A percentile compares a stretch with the other conserved stretches of the same genome.
These are phyloP conservation scores for Yamadazyma sp. DNA, from an alignment of 1,139 yeast genomes.

Conservation along the genomic window DNA sequence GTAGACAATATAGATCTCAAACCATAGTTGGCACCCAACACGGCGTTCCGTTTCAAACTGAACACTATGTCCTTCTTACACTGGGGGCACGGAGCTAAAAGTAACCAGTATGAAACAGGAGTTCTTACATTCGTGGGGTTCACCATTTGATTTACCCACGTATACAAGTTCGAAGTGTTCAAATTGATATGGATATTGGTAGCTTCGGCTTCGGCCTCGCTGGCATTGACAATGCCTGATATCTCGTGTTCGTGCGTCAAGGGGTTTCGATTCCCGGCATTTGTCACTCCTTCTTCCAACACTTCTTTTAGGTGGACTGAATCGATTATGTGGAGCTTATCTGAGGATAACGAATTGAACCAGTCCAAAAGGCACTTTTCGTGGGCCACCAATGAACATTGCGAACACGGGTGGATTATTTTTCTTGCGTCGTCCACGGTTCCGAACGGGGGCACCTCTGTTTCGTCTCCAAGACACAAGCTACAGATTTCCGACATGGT, in stretches of 20 bases:
- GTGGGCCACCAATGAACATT: constrained; percentile 41
- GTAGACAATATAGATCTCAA: constrained; percentile 22
- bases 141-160: constrained; percentile 20
- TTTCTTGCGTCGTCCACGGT: constrained; percentile 37
- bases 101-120: constrained; percentile 10
- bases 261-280: neutral
- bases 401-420: constrained; percentile 40
- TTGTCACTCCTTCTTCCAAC: constrained; percentile 1
- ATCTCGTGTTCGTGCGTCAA: constrained; percentile 16
- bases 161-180: constrained; percentile 10
- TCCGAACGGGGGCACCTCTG: constrained; percentile 47
- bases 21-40: constrained; percentile 25
- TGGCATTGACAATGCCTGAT: constrained; percentile 1
- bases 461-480: constrained; percentile 42
- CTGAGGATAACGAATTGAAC: constrained; percentile 39
- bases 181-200: constrained; percentile 5
- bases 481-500: constrained; percentile 25
- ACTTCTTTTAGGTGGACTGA: constrained; percentile 1
- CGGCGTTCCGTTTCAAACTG: constrained; percentile 30
- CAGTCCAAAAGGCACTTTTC: constrained; percentile 45
- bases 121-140: constrained; percentile 2
- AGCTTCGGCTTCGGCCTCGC: neutral
- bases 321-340: constrained; percentile 28
- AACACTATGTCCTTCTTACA: constrained; percentile 41
- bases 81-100: constrained; percentile 44